Conservation (phyloP, 805 yeast genomes). For the Saccharomyces paradoxus region DNA sequence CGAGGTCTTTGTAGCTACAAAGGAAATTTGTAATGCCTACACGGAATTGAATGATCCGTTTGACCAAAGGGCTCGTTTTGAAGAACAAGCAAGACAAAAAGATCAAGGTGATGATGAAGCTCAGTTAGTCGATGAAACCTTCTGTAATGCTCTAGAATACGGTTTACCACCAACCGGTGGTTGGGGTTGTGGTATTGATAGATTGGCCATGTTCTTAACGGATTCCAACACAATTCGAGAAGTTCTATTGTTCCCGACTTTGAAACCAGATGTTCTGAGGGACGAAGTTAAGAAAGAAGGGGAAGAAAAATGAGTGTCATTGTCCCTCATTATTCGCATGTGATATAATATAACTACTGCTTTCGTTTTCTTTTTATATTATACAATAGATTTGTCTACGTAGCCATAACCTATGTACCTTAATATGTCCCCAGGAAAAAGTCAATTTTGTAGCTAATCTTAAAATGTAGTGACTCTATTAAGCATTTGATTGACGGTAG, state of each 20-base stretch:
- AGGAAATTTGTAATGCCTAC: constrained; percentile 96
- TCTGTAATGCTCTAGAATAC: constrained; percentile 95
- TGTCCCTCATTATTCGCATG: background rate
- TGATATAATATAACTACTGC: background rate
- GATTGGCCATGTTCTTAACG: constrained; percentile 96
- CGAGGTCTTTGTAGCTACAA: constrained; percentile 96
- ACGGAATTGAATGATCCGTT: constrained; percentile 98
- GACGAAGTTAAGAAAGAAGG: constrained; percentile 28
- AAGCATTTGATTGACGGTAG: background rate
- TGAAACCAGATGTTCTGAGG: constrained; percentile 73
- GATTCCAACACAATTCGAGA: constrained; percentile 95
- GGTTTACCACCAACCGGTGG: constrained; percentile 99
- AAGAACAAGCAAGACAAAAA: constrained; percentile 98
- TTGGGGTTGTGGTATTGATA: constrained; percentile 99
- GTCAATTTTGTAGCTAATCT: background rate
- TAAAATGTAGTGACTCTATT: background rate
- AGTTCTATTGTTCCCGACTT: constrained; percentile 94
- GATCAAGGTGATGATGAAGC: constrained; percentile 99
- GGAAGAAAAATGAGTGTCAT: background rate
- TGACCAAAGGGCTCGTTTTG: constrained; percentile 94
- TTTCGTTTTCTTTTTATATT: background rate
- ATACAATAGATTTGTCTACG: background rate
- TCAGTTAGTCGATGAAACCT: constrained; percentile 89
- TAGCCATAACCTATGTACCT: background rate
- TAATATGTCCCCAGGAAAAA: background rate